phyloP scores from a whole-genome alignment of 1,284 basidiomycete species.

The Cutaneotrichosporon dermatis region DNA sequence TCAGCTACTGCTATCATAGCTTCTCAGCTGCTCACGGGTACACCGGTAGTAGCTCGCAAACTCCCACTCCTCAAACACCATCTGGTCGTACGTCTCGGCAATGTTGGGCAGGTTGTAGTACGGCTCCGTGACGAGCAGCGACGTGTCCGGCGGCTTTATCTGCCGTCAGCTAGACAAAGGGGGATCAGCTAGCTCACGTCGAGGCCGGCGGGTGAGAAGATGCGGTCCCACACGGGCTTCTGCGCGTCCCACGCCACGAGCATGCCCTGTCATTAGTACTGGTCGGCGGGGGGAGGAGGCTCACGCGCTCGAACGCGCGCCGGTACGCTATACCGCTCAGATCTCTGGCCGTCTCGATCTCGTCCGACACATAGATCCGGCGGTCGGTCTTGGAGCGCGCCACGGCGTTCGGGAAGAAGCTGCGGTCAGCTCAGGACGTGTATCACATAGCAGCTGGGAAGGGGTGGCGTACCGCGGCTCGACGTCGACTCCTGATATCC shows the following conservation, averaged over 20 bases:
- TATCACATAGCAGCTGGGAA: neutral
- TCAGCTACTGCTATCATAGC: neutral
- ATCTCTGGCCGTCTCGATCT: constrained; percentile 68
- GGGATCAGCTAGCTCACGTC: constrained; percentile 54
- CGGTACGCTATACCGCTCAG: constrained; percentile 73
- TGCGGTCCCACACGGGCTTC: constrained; percentile 81
- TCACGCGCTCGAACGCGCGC: constrained; percentile 77
- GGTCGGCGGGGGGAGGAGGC: constrained; percentile 20
- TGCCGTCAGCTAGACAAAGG: constrained; percentile 37
- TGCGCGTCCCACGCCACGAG: constrained; percentile 88
- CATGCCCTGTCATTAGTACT: constrained; percentile 61
- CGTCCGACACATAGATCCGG: constrained; percentile 72
- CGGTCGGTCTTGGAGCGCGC: constrained; percentile 74
- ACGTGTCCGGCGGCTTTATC: constrained; percentile 67
- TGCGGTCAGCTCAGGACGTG: constrained; percentile 35
- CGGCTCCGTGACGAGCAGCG: constrained; percentile 83
- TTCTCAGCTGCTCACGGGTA: constrained; percentile 59
- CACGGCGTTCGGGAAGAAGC: constrained; percentile 71
- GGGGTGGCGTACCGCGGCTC: constrained; percentile 37
- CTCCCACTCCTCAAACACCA: constrained; percentile 94
- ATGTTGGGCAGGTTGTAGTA: constrained; percentile 89
- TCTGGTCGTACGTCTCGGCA: constrained; percentile 85
- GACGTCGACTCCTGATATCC: constrained; percentile 50
- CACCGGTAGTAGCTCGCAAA: constrained; percentile 75
- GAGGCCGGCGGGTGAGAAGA: constrained; percentile 67